Base-by-base conservation (phyloP, 345 rosid species). In the Physaria fendleri region DNA sequence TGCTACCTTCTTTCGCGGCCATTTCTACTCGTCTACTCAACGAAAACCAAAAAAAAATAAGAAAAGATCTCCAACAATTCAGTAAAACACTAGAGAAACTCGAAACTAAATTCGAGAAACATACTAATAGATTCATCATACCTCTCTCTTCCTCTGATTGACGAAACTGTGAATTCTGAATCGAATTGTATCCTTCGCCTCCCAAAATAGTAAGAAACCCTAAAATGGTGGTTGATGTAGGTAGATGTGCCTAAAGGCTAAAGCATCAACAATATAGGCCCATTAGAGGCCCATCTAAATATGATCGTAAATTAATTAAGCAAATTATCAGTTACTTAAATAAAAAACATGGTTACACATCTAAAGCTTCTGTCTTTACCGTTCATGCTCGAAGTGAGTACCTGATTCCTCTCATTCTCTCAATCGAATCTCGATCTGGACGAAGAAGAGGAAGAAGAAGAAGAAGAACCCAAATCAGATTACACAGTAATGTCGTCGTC, bases 1-100 rank as follows among this genome's bases (percentile, higher is more conserved):
- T 75, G 67, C 85, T 66, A 13, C 87, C 97, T 48, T 93, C 95
- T 76, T 83, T 87, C 32, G 81, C 79, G 1, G 87, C 81, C 96
- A 87, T 88, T 85, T 59, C 83, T 54, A 11, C 22, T 52, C 39
- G 23, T 44, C 55, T 55, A 6, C 1, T 17, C 1, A 54, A 46
- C 1, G 15, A 38, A 53, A 35, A 46, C 11, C 15, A 33, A 5
- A 42, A 45, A 27, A 35, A 40, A 48, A 15, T n/a, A 18, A 17
- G 11, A n/a, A 59, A 49, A 29, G n/a, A 14, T 0, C 11, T 41
- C 35, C 18, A 23, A 33, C 27, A 22, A 62, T 5, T 39, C 13
- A 47, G 24, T 30, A 44, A 68, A 38, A 43, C 18, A n/a, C n/a
- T n/a, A n/a, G n/a, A n/a, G n/a, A n/a, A n/a, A n/a, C 21, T 47